phyloP scores from a whole-genome alignment of 768 basidiomycete genomes.

The Tulasnella sp. region DNA sequence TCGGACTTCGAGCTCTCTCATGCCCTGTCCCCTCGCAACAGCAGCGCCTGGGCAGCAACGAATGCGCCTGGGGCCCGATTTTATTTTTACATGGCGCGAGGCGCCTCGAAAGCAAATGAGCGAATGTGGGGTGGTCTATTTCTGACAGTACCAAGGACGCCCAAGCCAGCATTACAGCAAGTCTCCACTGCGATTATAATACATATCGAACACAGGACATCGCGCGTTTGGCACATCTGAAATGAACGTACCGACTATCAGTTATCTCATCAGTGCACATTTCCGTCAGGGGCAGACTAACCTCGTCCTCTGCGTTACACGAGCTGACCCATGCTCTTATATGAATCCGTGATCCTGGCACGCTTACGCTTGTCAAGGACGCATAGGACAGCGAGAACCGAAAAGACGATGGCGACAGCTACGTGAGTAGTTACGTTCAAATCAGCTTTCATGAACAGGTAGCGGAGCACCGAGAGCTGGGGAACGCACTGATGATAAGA shows the following conservation, averaged over 20 bases:
- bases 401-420: not conserved
- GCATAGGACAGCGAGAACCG: not conserved
- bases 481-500: not conserved
- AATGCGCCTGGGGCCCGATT: not conserved
- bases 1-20: not conserved
- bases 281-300: not conserved
- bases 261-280: not conserved
- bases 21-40: not conserved
- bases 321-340: not conserved
- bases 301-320: not conserved
- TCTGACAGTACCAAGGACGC: not conserved
- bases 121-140: not conserved
- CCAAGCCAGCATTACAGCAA: not conserved
- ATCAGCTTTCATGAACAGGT: not conserved
- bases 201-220: not conserved
- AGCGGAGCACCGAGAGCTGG: not conserved
- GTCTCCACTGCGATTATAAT: not conserved
- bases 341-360: conserved; percentile 2
- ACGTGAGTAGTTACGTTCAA: not conserved
- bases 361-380: not conserved
- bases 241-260: not conserved
- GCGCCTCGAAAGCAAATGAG: not conserved
- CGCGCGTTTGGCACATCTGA: not conserved
- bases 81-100: not conserved
- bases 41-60: not conserved